These are phyloP conservation scores for Psophocarpus tetragonolobus DNA, from an alignment of 306 rosid genomes.

Conservation along the genomic window DNA sequence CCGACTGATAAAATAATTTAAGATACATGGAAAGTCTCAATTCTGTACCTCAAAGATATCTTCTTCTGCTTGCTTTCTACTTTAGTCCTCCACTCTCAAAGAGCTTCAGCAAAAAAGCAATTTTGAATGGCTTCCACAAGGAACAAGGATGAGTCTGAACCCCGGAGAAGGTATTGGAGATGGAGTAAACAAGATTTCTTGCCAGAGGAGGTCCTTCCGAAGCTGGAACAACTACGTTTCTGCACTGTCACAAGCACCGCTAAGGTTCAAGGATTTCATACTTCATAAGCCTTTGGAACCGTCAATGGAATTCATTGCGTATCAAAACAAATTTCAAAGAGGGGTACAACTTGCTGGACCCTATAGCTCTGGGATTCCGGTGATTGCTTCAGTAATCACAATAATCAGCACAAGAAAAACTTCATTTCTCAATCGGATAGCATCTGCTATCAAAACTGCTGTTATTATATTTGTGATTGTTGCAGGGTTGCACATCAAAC, in stretches of 20 bases:
- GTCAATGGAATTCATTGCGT: constrained; percentile 48
- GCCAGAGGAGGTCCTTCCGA: constrained; percentile 76
- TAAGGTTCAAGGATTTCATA: constrained; percentile 69
- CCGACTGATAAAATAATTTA: background rate
- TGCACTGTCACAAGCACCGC: constrained; percentile 57
- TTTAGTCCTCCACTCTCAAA: background rate
- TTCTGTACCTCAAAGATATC: background rate
- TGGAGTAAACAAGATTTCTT: constrained; percentile 76
- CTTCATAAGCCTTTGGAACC: constrained; percentile 59
- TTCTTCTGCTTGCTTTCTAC: background rate
- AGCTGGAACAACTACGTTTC: constrained; percentile 54
- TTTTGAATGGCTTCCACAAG: constrained; percentile 34
- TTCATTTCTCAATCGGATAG: constrained; percentile 67
- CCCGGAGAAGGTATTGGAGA: constrained; percentile 66
- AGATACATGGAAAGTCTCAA: background rate
- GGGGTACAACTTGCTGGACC: constrained; percentile 65
- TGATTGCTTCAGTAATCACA: constrained; percentile 45
- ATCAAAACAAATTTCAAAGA: constrained; percentile 47
- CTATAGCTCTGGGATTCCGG: constrained; percentile 59
- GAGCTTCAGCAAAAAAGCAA: background rate
- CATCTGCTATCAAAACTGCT: constrained; percentile 55
- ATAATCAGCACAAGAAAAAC: constrained; percentile 71
- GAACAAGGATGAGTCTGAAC: constrained; percentile 25
- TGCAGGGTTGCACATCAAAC: constrained; percentile 60
- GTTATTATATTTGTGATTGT: constrained; percentile 56